Percentiles rank a stretch among this genome's conserved stretches.
Conservation (phyloP, 352 stramenopile genomes). For the Thalassiosira livingstoniorum region DNA sequence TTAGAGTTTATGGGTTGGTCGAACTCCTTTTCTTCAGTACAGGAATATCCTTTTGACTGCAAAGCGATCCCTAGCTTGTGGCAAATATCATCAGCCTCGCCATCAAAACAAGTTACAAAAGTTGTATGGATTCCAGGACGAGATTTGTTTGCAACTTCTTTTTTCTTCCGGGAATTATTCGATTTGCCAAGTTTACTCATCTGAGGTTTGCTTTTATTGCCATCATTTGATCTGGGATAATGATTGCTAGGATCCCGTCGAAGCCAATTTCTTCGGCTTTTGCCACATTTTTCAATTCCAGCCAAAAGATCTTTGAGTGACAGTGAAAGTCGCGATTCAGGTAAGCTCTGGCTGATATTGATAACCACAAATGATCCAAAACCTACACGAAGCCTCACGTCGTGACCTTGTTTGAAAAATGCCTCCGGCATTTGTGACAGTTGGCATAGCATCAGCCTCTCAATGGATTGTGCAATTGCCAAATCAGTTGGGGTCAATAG, state of each 20-base stretch:
- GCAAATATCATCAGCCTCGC: neutral
- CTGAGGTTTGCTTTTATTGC: neutral
- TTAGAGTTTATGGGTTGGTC: neutral
- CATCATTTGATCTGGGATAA: neutral
- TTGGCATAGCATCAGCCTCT: neutral
- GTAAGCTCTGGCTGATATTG: neutral
- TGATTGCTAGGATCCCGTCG: neutral
- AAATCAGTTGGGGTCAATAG: neutral
- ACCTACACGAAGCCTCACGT: neutral
- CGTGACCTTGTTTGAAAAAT: neutral
- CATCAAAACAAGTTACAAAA: slow-evolving; percentile 4
- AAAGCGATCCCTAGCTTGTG: neutral
- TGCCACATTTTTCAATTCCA: neutral
- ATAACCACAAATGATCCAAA: slow-evolving; percentile 1
- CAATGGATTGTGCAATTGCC: neutral
- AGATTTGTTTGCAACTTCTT: neutral
- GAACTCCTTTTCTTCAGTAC: neutral
- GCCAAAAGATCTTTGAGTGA: neutral
- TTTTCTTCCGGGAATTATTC: neutral
- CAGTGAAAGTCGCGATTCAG: neutral
- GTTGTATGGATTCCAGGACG: neutral
- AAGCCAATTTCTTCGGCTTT: neutral
- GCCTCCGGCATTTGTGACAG: neutral
- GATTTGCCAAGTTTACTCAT: neutral
- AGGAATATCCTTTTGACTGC: neutral